Conservation (phyloP, 352 stramenopile genomes). For the Phytophthora sojae region DNA sequence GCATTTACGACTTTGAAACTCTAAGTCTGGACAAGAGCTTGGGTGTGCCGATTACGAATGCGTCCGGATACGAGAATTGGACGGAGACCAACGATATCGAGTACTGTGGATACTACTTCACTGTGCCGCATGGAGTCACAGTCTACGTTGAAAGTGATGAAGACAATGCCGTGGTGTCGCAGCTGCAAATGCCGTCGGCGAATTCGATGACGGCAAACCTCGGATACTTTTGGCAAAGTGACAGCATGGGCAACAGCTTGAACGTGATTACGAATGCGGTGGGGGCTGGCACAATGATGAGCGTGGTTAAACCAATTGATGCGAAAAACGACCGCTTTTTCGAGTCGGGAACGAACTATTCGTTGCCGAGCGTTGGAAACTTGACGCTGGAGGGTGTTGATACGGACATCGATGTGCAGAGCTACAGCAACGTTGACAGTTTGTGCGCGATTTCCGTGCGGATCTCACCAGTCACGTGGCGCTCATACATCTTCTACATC, state of each 20-base stretch:
- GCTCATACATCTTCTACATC: constrained; percentile 70
- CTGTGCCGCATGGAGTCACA: constrained; percentile 52
- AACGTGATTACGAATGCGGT: constrained; percentile 74
- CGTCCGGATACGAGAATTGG: constrained; percentile 59
- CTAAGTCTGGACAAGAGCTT: constrained; percentile 41
- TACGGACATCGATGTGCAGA: constrained; percentile 49
- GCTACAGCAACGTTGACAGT: constrained; percentile 56
- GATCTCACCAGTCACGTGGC: constrained; percentile 62
- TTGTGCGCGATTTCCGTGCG: constrained; percentile 73
- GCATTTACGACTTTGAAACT: constrained; percentile 68
- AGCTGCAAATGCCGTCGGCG: constrained; percentile 48
- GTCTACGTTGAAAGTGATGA: constrained; percentile 57
- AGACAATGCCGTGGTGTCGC: constrained; percentile 53
- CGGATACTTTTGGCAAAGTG: constrained; percentile 76
- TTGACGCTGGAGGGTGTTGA: constrained; percentile 59
- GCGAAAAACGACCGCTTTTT: constrained; percentile 60
- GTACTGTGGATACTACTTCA: constrained; percentile 84
- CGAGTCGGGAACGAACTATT: constrained; percentile 34
- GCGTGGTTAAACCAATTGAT: constrained; percentile 74
- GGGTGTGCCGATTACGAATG: constrained; percentile 41
- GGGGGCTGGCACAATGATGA: constrained; percentile 58
- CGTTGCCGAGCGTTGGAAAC: constrained; percentile 50
- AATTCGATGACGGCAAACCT: constrained; percentile 62
- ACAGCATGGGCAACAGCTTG: constrained; percentile 64
- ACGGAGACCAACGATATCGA: constrained; percentile 37